A percentile compares a stretch with the other conserved stretches of the same genome.
Conservation (phyloP, 352 stramenopile genomes). For the Pythium pyrilobum region DNA sequence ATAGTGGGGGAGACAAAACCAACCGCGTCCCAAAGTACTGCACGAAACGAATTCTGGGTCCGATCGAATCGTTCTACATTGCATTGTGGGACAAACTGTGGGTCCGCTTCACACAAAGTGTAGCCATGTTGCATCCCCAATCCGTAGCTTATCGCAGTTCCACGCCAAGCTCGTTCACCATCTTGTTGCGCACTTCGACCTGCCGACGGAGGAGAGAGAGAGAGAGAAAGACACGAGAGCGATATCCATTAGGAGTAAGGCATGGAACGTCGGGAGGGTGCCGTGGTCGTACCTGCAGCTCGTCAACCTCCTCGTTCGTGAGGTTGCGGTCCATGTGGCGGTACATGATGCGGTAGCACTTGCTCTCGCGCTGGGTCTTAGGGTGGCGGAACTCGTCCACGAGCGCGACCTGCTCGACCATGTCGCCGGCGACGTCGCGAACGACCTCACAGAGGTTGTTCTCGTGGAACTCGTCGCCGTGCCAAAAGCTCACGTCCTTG, state of each 20-base stretch:
- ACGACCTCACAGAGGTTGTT: conserved; percentile 99
- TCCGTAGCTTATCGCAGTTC: conserved; percentile 82
- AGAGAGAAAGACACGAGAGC: not conserved
- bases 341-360: conserved; percentile 99
- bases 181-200: conserved; percentile 67
- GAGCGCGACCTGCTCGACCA: conserved; percentile 93
- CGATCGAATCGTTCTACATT: not conserved
- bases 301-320: conserved; percentile 98
- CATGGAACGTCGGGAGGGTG: not conserved
- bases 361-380: conserved; percentile 93
- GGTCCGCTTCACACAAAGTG: not conserved
- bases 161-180: conserved; percentile 77
- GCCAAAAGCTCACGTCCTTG: conserved; percentile 99
- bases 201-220: conserved; percentile 5
- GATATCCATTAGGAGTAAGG: not conserved
- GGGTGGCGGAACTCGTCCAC: conserved; percentile 98
- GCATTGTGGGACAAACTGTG: not conserved
- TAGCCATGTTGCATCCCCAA: conserved; percentile 1
- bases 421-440: conserved; percentile 93
- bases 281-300: conserved; percentile 78
- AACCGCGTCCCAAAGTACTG: not conserved
- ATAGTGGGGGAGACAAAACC: not conserved
- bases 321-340: conserved; percentile 98
- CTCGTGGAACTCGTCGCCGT: conserved; percentile 84
- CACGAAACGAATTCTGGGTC: conserved; percentile 12